Evolutionary conservation across 2,329 filamentous ascomycete genomes (phyloP).

Genomic region (Shiraia sp.): DNA sequence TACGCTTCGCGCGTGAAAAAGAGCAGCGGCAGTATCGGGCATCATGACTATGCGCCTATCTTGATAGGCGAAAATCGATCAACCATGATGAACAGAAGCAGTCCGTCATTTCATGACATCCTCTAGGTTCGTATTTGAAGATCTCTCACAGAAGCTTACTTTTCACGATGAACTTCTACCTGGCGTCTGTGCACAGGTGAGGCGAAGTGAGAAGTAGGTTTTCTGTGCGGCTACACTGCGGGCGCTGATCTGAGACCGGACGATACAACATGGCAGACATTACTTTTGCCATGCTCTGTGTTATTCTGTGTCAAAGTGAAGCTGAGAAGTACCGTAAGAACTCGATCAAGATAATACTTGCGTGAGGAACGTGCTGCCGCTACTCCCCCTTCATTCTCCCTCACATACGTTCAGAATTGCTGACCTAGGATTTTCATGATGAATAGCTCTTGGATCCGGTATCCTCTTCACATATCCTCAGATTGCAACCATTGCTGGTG

Average conservation of each 20-base stretch:
- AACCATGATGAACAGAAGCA: no score
- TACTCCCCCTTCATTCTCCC: conserved; percentile 54
- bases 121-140: conserved; percentile 47
- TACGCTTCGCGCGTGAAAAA: conserved; percentile 46
- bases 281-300: no score
- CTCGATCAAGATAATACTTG: conserved; percentile 99
- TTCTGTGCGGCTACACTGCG: conserved; percentile 73
- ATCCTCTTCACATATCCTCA: conserved; percentile 84
- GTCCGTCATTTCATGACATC: no score
- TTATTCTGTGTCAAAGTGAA: conserved; percentile 62
- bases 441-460: conserved; percentile 75
- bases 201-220: conserved; percentile 16
- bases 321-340: conserved; percentile 96
- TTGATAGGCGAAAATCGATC: no score
- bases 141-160: conserved; percentile 39
- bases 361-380: conserved; percentile 97
- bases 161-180: conserved; percentile 9
- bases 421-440: conserved; percentile 39
- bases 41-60: conserved; percentile 13
- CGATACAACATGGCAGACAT: no score
- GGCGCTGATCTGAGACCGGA: conserved; percentile 65
- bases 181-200: background rate
- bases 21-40: conserved; percentile 68
- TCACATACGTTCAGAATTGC: conserved; percentile 22
- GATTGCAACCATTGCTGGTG: conserved; percentile 75